Base-by-base conservation (phyloP, 768 basidiomycete species). In the Hortiboletus campestris region DNA sequence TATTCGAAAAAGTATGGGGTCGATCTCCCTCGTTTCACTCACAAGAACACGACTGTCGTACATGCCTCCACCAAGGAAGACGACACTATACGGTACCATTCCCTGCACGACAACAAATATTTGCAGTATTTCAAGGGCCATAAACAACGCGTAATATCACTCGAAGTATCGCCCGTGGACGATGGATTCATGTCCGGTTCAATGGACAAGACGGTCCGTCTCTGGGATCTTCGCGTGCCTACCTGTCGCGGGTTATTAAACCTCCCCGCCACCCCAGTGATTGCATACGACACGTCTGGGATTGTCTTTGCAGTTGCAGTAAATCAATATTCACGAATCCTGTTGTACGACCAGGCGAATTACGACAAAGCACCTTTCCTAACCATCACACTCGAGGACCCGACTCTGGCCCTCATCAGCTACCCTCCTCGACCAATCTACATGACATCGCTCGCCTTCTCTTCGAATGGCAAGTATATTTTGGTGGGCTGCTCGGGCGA, bases 1-100 rank as follows among this genome's bases (percentile, higher is more conserved):
- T 84, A 88, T 63, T 98, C 95, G 0, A 94, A 95, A 74, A 99
- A 99, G 71, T 99, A 98, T 71, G 97, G 97, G 1, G 89, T 94
- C 43, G 92, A 96, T 72, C 81, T 95, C 19, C 92, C 94, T 20
- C 84, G 96, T 4, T 97, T 98, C 66, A 98, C 96, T 0, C 97
- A 98, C 76, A 91, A 90, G 68, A 86, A 83, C 61, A 84, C 85
- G 0, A 84, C 88, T 4, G 87, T 98, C 45, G 68, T 98, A 3
- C 85, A 98, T 65, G 90, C 95, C 9, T 95, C 92, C 6, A 98
- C 95, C 17, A 98, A 96, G 70, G 91, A 90, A 70, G 91, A 98
- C 71, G 92, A 98, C 68, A 94, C 90, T 0, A 83, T 98, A 61
- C 85, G 97, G 43, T 98, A 98, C 71, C 92, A 96, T 64, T 95